Conservation (phyloP, 805 yeast genomes). For the Kodamaea hsintzibuensis region DNA sequence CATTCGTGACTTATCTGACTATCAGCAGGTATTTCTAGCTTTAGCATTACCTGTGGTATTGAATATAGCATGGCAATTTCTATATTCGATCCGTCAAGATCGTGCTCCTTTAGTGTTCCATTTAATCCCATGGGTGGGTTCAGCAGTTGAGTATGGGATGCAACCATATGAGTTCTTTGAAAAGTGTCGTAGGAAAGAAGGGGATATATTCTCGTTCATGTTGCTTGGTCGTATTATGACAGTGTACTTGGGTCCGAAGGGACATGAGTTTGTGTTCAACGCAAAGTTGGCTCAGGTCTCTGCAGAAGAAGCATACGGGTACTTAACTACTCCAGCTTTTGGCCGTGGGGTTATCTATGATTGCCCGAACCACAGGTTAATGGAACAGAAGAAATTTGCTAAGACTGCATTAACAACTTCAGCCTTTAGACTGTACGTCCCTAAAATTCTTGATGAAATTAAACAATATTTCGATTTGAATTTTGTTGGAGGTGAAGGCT, state of each 20-base stretch:
- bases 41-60: slow-evolving; percentile 40
- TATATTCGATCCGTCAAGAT: slow-evolving; percentile 68
- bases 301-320: slow-evolving; percentile 94
- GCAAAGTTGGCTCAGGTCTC: slow-evolving; percentile 86
- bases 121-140: slow-evolving; percentile 95
- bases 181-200: slow-evolving; percentile 74
- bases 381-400: slow-evolving; percentile 98
- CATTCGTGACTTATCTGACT: not conserved
- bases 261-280: slow-evolving; percentile 93
- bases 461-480: slow-evolving; percentile 56
- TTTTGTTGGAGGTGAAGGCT: slow-evolving; percentile 43
- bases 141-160: slow-evolving; percentile 86
- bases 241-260: slow-evolving; percentile 94
- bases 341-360: slow-evolving; percentile 97
- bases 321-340: slow-evolving; percentile 94
- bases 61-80: slow-evolving; percentile 62
- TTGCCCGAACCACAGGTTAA: slow-evolving; percentile 86
- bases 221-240: slow-evolving; percentile 91
- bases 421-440: slow-evolving; percentile 81
- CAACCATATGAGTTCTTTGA: slow-evolving; percentile 92
- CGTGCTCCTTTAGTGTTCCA: slow-evolving; percentile 88
- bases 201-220: slow-evolving; percentile 89
- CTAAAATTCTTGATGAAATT: slow-evolving; percentile 78
- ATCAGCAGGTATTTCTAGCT: not conserved
- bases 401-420: slow-evolving; percentile 85